A percentile compares a stretch with the other conserved stretches of the same genome.
Evolutionary conservation across 345 rosid species (phyloP).

Genomic region (Brassica cretica): DNA sequence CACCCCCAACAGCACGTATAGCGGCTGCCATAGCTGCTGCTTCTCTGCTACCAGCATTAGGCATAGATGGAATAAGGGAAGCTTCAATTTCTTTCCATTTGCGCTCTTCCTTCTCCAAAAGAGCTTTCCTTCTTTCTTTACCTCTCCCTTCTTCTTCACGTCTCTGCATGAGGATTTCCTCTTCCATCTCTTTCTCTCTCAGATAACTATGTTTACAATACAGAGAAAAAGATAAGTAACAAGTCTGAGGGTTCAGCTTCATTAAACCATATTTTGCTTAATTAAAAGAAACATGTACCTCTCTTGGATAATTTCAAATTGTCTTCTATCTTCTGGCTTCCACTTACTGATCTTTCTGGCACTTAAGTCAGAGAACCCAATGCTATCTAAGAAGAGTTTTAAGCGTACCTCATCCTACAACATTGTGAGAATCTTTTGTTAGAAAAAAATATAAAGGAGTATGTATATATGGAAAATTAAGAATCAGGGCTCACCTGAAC

Average conservation of each 20-base stretch:
- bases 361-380: slow-evolving; percentile 93
- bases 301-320: slow-evolving; percentile 96
- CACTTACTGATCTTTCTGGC: slow-evolving; percentile 97
- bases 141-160: slow-evolving; percentile 99
- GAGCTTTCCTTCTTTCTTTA: slow-evolving; percentile 98
- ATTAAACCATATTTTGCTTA: slow-evolving; percentile 14
- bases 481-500: slow-evolving; percentile 69
- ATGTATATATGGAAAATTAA: slow-evolving; percentile 12
- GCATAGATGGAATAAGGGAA: slow-evolving; percentile 95
- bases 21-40: slow-evolving; percentile 99
- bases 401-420: slow-evolving; percentile 95
- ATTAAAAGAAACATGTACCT: slow-evolving; percentile 52
- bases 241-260: slow-evolving; percentile 15
- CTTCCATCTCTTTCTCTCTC: slow-evolving; percentile 99
- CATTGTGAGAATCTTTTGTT: slow-evolving; percentile 5
- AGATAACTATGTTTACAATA: slow-evolving; percentile 55
- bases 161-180: slow-evolving; percentile 93
- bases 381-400: slow-evolving; percentile 97
- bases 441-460: slow-evolving; percentile 24
- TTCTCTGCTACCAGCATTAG: slow-evolving; percentile 98
- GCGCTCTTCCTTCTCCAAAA: slow-evolving; percentile 97
- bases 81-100: slow-evolving; percentile 99
- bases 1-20: slow-evolving; percentile 99
- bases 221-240: slow-evolving; percentile 1
- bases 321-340: slow-evolving; percentile 99